Conservation (phyloP, 2,329 filamentous ascomycete species). For the Tothia fuscella region DNA sequence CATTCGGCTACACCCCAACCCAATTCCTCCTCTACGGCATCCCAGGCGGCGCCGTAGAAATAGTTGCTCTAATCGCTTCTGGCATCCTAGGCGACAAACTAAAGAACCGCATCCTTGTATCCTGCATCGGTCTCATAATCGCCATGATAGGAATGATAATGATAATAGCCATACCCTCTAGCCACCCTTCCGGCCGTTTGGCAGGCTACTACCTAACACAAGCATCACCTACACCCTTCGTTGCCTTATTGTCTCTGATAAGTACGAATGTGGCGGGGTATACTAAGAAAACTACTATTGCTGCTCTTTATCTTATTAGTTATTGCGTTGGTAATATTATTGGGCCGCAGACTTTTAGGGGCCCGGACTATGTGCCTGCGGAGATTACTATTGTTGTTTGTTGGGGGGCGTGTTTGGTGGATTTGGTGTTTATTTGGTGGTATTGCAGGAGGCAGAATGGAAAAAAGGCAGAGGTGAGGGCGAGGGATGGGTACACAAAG, state of each 20-base stretch:
- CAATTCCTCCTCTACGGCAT: slow-evolving; percentile 53
- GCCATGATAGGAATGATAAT: slow-evolving; percentile 50
- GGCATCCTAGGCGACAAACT: slow-evolving; percentile 46
- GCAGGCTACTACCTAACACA: slow-evolving; percentile 56
- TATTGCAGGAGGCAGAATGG: slow-evolving; percentile 49
- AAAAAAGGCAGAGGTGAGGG: slow-evolving; percentile 43
- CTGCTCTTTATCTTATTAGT: slow-evolving; percentile 40
- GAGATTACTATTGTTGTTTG: slow-evolving; percentile 54
- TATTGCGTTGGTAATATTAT: slow-evolving; percentile 45
- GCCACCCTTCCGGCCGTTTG: slow-evolving; percentile 46
- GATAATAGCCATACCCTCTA: slow-evolving; percentile 49
- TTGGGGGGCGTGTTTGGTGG: slow-evolving; percentile 39
- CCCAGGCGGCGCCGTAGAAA: slow-evolving; percentile 53
- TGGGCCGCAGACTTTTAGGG: slow-evolving; percentile 36
- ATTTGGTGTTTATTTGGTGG: slow-evolving; percentile 49
- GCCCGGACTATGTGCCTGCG: slow-evolving; percentile 48
- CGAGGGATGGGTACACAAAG: slow-evolving; percentile 44
- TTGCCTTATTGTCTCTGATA: slow-evolving; percentile 51
- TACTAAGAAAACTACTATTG: slow-evolving; percentile 49
- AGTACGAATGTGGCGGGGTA: slow-evolving; percentile 48
- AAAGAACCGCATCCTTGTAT: slow-evolving; percentile 45
- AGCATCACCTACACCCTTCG: slow-evolving; percentile 48
- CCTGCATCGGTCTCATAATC: slow-evolving; percentile 38
- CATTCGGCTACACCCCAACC: slow-evolving; percentile 52
- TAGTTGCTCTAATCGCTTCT: slow-evolving; percentile 44